Evolutionary conservation across 345 rosid genomes (phyloP), one percentile per base, ranked within the genome.

Genomic region (Gossypium mustelinum): DNA sequence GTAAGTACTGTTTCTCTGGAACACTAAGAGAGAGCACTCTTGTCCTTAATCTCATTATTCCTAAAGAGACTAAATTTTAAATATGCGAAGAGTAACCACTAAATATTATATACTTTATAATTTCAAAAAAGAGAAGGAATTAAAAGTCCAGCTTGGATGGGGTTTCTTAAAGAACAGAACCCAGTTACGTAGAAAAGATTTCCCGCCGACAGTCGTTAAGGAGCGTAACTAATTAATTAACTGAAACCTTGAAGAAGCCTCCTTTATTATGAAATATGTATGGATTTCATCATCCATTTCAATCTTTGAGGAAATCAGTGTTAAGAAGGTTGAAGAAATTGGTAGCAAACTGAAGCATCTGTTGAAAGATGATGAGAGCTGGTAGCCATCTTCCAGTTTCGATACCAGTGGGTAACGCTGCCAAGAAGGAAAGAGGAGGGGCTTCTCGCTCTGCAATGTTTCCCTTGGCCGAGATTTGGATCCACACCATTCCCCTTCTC

Each of bases 401-500:
- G 69, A 18, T 20, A 17, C 77, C 51, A 47, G 68, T 16, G 11
- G 41, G 75, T 2, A 14, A 25, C 71, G 68, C 25, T 58, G 79
- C 73, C 82, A 80, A 75, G 27, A 60, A n/a, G 73, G 79, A 34
- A 52, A 78, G 79, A 56, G 82, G 68, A 2, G 50, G 2, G 48
- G 11, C 50, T 73, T 68, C 65, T 24, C 62, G 74, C 44, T 71
- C 80, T 60, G 75, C 81, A 29, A 7, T 73, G 18, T 77, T 81
- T 16, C 80, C 83, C 14, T 54, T 67, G 11, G 58, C 82, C 0
- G 81, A 77, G 80, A 78, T 73, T 43, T 83, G 83, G 84, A 73
- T 87, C 76, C 91, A 86, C 62, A 78, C 74, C 25, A 79, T 91
- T 84, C 92, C 94, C 62, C 63, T 80, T 48, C 69, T 85, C 62